These are phyloP conservation scores for Annulohypoxylon nitens DNA, from an alignment of 495 filamentous ascomycete genomes.

Conservation along the genomic window DNA sequence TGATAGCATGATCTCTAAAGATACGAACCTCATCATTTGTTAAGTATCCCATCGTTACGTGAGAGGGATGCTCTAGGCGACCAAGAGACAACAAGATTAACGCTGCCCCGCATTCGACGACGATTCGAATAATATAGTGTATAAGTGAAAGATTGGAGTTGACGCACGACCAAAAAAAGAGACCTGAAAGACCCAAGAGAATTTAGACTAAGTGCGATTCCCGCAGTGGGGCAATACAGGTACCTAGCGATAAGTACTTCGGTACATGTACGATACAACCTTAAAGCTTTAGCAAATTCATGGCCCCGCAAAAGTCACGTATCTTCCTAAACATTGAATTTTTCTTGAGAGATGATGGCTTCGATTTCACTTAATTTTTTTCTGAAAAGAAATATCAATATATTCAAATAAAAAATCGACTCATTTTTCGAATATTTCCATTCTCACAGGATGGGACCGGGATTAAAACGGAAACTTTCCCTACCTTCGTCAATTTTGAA, in stretches of 20 bases:
- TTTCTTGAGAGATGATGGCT: background rate
- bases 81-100: background rate
- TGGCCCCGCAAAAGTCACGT: background rate
- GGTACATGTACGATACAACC: background rate
- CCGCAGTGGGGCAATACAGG: slow-evolving; percentile 12
- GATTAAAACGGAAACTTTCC: slow-evolving; percentile 42
- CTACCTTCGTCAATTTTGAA: slow-evolving; percentile 47
- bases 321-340: background rate
- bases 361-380: too few relatives aligned
- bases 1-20: background rate
- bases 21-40: slow-evolving; percentile 78
- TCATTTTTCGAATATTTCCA: background rate
- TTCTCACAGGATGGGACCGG: slow-evolving; percentile 32
- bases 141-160: slow-evolving; percentile 18
- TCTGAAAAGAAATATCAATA: too few relatives aligned
- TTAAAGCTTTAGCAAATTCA: background rate
- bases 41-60: slow-evolving; percentile 60
- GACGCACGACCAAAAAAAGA: slow-evolving; percentile 13
- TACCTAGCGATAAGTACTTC: background rate
- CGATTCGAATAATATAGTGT: background rate
- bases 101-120: slow-evolving; percentile 23
- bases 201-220: background rate
- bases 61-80: background rate
- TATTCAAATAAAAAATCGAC: background rate
- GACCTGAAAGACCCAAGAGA: too few relatives aligned